These are phyloP conservation scores for Candida succiphila DNA, from an alignment of 805 yeast species.

Conservation along the genomic window DNA sequence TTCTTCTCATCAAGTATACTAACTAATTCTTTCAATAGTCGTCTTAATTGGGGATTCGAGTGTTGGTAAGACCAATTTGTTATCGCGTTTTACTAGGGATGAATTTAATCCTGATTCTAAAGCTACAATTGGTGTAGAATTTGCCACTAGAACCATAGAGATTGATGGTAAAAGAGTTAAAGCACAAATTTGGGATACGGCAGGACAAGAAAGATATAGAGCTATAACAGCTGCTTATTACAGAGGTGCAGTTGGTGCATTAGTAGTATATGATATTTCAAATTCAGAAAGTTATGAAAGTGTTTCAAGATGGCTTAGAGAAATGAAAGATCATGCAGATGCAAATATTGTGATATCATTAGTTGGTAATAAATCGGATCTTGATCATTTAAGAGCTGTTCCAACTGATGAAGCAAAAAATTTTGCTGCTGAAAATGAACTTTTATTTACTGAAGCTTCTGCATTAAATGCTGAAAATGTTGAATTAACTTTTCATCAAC, in stretches of 20 bases:
- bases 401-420: constrained; percentile 96
- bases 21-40: constrained; percentile 28
- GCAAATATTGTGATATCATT: constrained; percentile 91
- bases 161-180: constrained; percentile 77
- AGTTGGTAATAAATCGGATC: constrained; percentile 87
- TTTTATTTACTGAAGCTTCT: constrained; percentile 91
- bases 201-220: constrained; percentile 97
- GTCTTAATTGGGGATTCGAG: constrained; percentile 96
- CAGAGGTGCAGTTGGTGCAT: constrained; percentile 97
- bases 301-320: constrained; percentile 83
- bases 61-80: constrained; percentile 90
- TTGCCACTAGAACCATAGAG: constrained; percentile 91
- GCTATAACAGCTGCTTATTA: constrained; percentile 97
- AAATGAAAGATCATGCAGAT: constrained; percentile 85
- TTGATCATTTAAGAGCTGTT: constrained; percentile 88
- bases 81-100: constrained; percentile 89
- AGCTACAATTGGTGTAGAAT: constrained; percentile 96
- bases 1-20: constrained; percentile 3
- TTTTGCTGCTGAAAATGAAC: constrained; percentile 85
- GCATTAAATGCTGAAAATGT: constrained; percentile 93
- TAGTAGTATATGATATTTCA: constrained; percentile 90
- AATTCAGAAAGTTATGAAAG: constrained; percentile 81
- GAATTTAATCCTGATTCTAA: constrained; percentile 92
- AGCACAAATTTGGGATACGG: constrained; percentile 97
- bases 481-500: constrained; percentile 87